phyloP scores from a whole-genome alignment of 1,284 basidiomycete species.

The Cutaneotrichosporon sp. region DNA sequence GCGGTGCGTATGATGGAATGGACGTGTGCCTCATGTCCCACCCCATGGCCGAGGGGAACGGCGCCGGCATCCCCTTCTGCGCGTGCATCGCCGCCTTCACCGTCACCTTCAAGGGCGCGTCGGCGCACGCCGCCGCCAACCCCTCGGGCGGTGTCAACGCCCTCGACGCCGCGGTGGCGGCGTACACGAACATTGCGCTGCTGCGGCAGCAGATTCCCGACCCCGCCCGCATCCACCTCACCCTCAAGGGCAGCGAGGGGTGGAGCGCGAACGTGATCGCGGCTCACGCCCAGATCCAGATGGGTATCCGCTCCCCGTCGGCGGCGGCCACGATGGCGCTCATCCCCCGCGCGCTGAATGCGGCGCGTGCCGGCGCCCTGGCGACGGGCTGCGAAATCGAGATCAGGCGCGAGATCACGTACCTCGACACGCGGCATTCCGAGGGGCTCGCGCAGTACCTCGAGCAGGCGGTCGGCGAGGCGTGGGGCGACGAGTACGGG shows the following conservation, averaged over 20 bases:
- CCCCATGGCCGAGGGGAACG: slow-evolving; percentile 16
- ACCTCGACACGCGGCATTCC: slow-evolving; percentile 47
- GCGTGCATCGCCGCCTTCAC: slow-evolving; percentile 22
- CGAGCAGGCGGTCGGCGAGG: slow-evolving; percentile 13
- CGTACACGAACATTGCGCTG: slow-evolving; percentile 53
- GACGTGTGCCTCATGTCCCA: slow-evolving; percentile 12
- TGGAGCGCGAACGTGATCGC: slow-evolving; percentile 49
- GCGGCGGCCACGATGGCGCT: slow-evolving; percentile 34
- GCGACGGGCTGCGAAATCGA: slow-evolving; percentile 48
- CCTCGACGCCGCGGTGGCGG: slow-evolving; percentile 55
- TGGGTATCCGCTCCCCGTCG: slow-evolving; percentile 43
- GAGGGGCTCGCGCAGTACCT: slow-evolving; percentile 25
- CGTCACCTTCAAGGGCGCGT: slow-evolving; percentile 25
- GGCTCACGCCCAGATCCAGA: slow-evolving; percentile 22
- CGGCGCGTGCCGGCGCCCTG: slow-evolving; percentile 50
- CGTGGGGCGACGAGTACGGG: slow-evolving; percentile 1
- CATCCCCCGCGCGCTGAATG: slow-evolving; percentile 40
- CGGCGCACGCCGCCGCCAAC: slow-evolving; percentile 27
- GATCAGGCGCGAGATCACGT: slow-evolving; percentile 38
- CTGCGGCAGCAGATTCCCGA: slow-evolving; percentile 51
- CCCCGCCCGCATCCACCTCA: slow-evolving; percentile 13
- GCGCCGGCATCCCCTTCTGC: slow-evolving; percentile 13
- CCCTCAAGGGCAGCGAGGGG: slow-evolving; percentile 14
- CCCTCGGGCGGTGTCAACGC: slow-evolving; percentile 52
- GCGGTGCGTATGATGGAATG: slow-evolving; percentile 34